Percentiles rank a stretch among this genome's conserved stretches.
These are phyloP conservation scores for Mucor velutinosus DNA, from an alignment of 371 early-diverging fungal species.

Conservation along the genomic window DNA sequence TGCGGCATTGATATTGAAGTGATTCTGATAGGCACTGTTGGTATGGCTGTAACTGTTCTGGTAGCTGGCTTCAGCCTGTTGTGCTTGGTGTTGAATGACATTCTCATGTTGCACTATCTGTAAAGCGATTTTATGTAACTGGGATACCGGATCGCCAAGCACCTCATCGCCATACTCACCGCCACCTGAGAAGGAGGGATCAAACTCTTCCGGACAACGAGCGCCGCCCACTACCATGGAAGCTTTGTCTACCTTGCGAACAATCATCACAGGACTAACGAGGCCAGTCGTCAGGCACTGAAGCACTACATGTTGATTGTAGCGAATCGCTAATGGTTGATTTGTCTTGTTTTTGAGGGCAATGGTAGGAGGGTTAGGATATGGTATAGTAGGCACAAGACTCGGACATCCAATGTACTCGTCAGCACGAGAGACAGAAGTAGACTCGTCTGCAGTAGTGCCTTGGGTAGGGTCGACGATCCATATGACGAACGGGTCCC, in stretches of 20 bases:
- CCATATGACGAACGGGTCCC: conserved; percentile 88
- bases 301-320: conserved; percentile 76
- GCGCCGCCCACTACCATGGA: conserved; percentile 72
- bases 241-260: conserved; percentile 79
- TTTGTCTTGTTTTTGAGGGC: conserved; percentile 52
- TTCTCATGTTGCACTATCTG: conserved; percentile 64
- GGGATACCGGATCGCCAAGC: conserved; percentile 75
- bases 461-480: conserved; percentile 64
- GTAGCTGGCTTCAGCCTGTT: conserved; percentile 29
- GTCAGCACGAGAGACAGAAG: conserved; percentile 38
- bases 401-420: conserved; percentile 33
- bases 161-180: conserved; percentile 53
- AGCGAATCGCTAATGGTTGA: conserved; percentile 70
- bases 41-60: conserved; percentile 17
- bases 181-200: conserved; percentile 63
- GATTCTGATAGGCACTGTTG: neutral
- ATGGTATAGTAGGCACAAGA: conserved; percentile 37
- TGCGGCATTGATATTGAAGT: conserved; percentile 24
- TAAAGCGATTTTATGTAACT: conserved; percentile 89
- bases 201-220: conserved; percentile 18
- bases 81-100: conserved; percentile 19
- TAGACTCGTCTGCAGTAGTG: conserved; percentile 13
- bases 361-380: conserved; percentile 67
- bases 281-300: conserved; percentile 78
- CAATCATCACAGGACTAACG: conserved; percentile 76